These are phyloP conservation scores for Endotrypanum monterogeii DNA, from an alignment of 208 protist genomes.

Conservation along the genomic window DNA sequence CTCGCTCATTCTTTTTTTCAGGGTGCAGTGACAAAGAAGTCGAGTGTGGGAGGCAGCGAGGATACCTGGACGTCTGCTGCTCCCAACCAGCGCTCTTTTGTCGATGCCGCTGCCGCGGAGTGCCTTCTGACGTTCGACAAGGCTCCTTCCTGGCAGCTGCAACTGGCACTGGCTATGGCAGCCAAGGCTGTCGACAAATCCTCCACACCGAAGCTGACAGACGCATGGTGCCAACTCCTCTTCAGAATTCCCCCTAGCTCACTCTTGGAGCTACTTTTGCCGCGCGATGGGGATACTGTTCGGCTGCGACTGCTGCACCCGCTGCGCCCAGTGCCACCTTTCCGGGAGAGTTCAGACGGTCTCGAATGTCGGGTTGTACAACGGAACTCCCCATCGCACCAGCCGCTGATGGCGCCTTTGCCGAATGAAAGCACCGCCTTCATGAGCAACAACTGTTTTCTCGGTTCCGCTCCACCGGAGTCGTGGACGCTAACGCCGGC, in stretches of 20 bases:
- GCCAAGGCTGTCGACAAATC: neutral
- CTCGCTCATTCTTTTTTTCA: slow-evolving; percentile 1
- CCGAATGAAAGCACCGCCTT: neutral
- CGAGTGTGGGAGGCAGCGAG: no score
- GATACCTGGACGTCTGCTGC: neutral
- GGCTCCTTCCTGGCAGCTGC: slow-evolving; percentile 16
- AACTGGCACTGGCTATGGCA: slow-evolving; percentile 14
- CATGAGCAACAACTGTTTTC: neutral
- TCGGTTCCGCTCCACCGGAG: neutral
- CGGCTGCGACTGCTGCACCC: slow-evolving; percentile 8
- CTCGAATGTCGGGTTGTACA: neutral
- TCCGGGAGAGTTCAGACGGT: neutral
- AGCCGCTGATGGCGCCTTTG: neutral
- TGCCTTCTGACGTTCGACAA: slow-evolving; percentile 22
- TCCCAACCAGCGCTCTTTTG: neutral
- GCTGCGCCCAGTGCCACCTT: neutral
- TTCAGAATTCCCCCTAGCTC: neutral
- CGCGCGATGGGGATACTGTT: slow-evolving; percentile 8
- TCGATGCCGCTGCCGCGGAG: slow-evolving; percentile 11
- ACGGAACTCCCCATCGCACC: neutral
- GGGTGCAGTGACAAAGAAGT: neutral
- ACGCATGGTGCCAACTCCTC: slow-evolving; percentile 8
- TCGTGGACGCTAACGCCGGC: slow-evolving; percentile 2
- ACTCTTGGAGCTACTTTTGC: slow-evolving; percentile 1
- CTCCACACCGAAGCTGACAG: slow-evolving; percentile 14